Percentiles rank a stretch among this genome's conserved stretches.
These are phyloP conservation scores for Quercus glauca DNA, from an alignment of 306 rosid genomes.

Conservation along the genomic window DNA sequence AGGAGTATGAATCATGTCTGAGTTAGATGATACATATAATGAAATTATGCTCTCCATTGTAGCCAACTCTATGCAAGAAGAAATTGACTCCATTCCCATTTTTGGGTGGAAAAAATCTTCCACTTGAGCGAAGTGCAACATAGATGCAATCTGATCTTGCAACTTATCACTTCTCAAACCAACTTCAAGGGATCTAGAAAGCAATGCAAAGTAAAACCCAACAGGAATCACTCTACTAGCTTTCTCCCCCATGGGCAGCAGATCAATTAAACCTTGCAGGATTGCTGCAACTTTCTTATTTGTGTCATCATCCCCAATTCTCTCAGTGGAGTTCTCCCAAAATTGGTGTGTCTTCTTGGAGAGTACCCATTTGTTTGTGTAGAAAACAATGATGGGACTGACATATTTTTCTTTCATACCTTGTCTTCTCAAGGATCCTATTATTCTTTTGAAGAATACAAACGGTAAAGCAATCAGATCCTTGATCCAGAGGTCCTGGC, in stretches of 20 bases:
- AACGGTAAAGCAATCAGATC: constrained; percentile 78
- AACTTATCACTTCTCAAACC: constrained; percentile 45
- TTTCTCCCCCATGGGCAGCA: constrained; percentile 56
- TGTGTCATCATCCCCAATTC: constrained; percentile 29
- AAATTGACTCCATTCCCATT: constrained; percentile 38
- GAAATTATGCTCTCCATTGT: constrained; percentile 72
- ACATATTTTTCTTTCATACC: constrained; percentile 88
- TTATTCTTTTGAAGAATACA: constrained; percentile 70
- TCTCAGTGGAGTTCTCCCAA: constrained; percentile 46
- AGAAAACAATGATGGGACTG: constrained; percentile 71
- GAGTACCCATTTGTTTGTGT: constrained; percentile 71
- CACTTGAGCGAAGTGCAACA: constrained; percentile 60
- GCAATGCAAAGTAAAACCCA: constrained; percentile 77
- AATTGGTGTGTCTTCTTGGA: constrained; percentile 47
- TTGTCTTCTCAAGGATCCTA: constrained; percentile 75
- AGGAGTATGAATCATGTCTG: constrained; percentile 31
- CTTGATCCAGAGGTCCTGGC: constrained; percentile 77
- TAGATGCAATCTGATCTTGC: constrained; percentile 55
- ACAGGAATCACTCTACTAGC: constrained; percentile 65
- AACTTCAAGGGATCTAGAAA: constrained; percentile 62
- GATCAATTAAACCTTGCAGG: constrained; percentile 71
- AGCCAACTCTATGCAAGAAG: constrained; percentile 55
- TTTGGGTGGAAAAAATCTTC: constrained; percentile 55
- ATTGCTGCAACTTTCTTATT: constrained; percentile 35
- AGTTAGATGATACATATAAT: constrained; percentile 42